Evolutionary conservation across 768 basidiomycete genomes (phyloP), one percentile per base, ranked within the genome.

Genomic region (Lactifluus volemus): DNA sequence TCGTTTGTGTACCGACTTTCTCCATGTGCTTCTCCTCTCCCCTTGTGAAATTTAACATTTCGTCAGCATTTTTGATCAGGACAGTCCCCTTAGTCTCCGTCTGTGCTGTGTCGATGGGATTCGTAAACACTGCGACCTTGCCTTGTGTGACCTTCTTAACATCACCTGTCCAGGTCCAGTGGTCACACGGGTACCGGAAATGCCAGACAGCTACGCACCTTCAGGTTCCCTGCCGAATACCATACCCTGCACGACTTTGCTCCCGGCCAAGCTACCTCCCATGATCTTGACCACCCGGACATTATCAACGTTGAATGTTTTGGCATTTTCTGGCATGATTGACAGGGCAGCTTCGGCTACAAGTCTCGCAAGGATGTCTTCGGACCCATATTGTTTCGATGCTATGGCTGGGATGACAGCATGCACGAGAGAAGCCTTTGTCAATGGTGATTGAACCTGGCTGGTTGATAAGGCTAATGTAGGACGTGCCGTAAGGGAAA

Each of bases 1-100:
- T 19, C 8, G 49, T 4, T 21, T 21, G 25, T 5, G 29, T 10
- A 55, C 63, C 25, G 34, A 84, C 88, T 79, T 90, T 94, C 79
- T 98, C 95, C 54, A 97, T 79, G 69, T 98, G 94, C 73, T 95
- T 87, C 75, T 99, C 97, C 74, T 99, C 97, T 17, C 93, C 97
- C 3, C 83, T 79, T 0, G 95, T 94, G 69, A 99, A 99, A 76
- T 97, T 94, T 65, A 99, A 81, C 85, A 99, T 90, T 71, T 99
- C 96, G 49, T 96, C 88, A 9, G 94, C 92, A 71, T 84, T 98
- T 72, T 94, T 92, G 68, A 99, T 82, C 50, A 99, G 80, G 11
- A 98, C 97, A 8, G 97, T 99, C 53, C 97, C 97, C 73, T 99
- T 99, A 17, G 97, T 99, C 74, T 99, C 97, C 5, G 97, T 98